A percentile compares a stretch with the other conserved stretches of the same genome.
These are phyloP conservation scores for Elsinoe batatas DNA, from an alignment of 2,329 filamentous ascomycete species.

Conservation along the genomic window DNA sequence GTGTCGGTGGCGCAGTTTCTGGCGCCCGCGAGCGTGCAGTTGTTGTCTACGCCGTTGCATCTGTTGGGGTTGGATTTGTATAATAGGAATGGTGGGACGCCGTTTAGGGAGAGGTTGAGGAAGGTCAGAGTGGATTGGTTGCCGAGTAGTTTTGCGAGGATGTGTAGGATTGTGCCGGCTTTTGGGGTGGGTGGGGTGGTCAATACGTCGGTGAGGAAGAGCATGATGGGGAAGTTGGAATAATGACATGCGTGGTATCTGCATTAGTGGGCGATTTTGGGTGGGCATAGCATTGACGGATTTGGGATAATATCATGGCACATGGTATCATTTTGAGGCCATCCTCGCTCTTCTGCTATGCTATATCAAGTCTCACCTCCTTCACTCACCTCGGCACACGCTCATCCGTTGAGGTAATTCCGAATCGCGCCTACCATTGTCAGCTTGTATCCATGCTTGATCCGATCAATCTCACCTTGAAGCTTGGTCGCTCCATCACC, in stretches of 20 bases:
- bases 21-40: slow-evolving; percentile 68
- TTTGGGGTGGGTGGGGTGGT: slow-evolving; percentile 84
- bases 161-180: slow-evolving; percentile 77
- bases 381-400: background rate
- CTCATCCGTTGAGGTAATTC: slow-evolving; percentile 17
- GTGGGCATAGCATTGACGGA: background rate
- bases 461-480: slow-evolving; percentile 46
- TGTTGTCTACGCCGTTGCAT: slow-evolving; percentile 74
- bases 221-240: slow-evolving; percentile 55
- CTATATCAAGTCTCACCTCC: background rate
- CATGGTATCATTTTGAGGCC: background rate
- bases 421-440: slow-evolving; percentile 14
- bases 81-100: slow-evolving; percentile 49
- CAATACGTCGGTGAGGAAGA: slow-evolving; percentile 60
- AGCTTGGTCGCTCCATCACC: slow-evolving; percentile 78
- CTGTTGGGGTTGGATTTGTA: slow-evolving; percentile 78
- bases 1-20: slow-evolving; percentile 61
- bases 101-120: slow-evolving; percentile 51
- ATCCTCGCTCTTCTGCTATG: background rate
- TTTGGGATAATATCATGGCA: background rate
- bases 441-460: background rate
- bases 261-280: background rate
- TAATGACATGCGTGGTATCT: slow-evolving; percentile 11
- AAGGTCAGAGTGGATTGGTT: slow-evolving; percentile 67
- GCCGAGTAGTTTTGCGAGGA: slow-evolving; percentile 61